A percentile compares a stretch with the other conserved stretches of the same genome.
These are phyloP conservation scores for Candida bentonensis DNA, from an alignment of 805 yeast species.

Conservation along the genomic window DNA sequence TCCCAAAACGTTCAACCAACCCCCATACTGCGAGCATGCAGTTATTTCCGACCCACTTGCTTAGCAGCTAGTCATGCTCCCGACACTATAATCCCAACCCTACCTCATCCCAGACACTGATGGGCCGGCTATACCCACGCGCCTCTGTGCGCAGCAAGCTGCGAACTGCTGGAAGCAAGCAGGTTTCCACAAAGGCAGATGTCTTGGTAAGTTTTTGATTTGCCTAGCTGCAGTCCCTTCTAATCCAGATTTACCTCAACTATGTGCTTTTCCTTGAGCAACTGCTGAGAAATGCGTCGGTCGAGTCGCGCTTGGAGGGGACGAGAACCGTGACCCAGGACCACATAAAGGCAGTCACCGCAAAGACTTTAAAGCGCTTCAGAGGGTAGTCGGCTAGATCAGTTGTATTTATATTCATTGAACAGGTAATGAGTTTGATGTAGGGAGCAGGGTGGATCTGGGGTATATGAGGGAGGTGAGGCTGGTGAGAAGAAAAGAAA, in stretches of 20 bases:
- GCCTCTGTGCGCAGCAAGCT: neutral
- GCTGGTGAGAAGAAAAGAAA: too few species aligned
- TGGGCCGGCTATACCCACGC: neutral
- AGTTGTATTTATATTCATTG: too few species aligned
- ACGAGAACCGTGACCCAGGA: neutral
- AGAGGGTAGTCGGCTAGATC: too few species aligned
- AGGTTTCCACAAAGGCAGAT: conserved; percentile 1
- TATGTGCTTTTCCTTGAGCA: neutral
- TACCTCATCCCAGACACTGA: neutral
- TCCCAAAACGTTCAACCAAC: too few species aligned
- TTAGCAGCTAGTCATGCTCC: too few species aligned
- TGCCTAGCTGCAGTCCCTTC: neutral
- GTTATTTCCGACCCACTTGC: too few species aligned
- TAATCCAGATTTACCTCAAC: neutral
- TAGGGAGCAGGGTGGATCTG: too few species aligned
- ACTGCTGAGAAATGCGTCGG: neutral
- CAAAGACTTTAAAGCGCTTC: neutral
- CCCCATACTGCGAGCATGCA: too few species aligned
- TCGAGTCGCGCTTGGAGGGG: neutral
- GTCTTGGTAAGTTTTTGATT: neutral
- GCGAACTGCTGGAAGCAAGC: neutral
- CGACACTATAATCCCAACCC: too few species aligned
- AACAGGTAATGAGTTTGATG: too few species aligned
- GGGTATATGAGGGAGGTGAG: too few species aligned
- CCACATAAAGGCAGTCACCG: neutral